Conservation (phyloP, 2,329 filamentous ascomycete species). For the Penicillium palitans region DNA sequence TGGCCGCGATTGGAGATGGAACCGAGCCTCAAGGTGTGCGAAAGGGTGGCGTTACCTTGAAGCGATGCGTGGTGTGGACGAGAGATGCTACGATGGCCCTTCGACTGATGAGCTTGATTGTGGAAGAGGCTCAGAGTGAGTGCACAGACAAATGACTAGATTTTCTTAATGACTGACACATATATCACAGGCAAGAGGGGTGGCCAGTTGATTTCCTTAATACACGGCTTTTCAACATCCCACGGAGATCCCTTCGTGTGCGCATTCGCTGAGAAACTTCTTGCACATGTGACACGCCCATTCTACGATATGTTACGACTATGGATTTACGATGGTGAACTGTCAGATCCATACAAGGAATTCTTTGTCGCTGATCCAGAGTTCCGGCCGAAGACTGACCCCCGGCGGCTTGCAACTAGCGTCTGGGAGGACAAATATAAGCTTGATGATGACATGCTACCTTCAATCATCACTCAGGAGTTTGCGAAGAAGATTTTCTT, state of each 20-base stretch:
- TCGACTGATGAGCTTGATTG: conserved; percentile 88
- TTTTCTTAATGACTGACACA: conserved; percentile 13
- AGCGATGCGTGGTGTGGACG: conserved; percentile 95
- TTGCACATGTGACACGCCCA: conserved; percentile 82
- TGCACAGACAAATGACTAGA: conserved; percentile 1
- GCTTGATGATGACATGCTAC: conserved; percentile 80
- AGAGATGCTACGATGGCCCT: conserved; percentile 95
- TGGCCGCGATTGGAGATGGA: conserved; percentile 62
- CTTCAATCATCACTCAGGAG: conserved; percentile 86
- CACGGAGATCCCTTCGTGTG: conserved; percentile 95
- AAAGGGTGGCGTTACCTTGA: conserved; percentile 87
- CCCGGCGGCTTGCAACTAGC: conserved; percentile 65
- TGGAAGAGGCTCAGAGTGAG: conserved; percentile 79
- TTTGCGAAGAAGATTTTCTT: conserved; percentile 96
- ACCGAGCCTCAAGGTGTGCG: conserved; percentile 70
- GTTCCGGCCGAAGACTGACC: conserved; percentile 51
- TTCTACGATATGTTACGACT: conserved; percentile 95
- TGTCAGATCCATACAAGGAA: conserved; percentile 92
- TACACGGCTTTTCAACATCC: conserved; percentile 88
- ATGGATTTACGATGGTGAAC: conserved; percentile 98
- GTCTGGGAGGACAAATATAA: conserved; percentile 99
- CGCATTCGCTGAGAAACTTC: conserved; percentile 84
- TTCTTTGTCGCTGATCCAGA: conserved; percentile 92
- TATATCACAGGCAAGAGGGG: conserved; percentile 63
- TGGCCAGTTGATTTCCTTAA: conserved; percentile 87